phyloP scores from a whole-genome alignment of 495 filamentous ascomycete genomes.

The Acidomyces sp. region DNA sequence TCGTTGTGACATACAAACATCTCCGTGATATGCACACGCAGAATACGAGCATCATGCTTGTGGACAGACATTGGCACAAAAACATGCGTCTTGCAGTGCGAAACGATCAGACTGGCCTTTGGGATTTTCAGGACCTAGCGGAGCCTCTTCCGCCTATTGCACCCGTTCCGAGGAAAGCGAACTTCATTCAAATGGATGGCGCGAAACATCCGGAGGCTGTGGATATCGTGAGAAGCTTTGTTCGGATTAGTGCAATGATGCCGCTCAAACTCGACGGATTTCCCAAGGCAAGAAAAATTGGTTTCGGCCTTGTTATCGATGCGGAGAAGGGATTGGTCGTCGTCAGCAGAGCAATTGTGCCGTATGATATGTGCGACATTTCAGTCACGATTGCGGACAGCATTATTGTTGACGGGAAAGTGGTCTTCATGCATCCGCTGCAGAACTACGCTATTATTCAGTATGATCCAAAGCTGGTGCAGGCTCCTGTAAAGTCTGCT shows the following conservation, averaged over 20 bases:
- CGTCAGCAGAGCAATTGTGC: conserved; percentile 83
- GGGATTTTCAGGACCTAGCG: conserved; percentile 83
- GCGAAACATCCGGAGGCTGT: conserved; percentile 80
- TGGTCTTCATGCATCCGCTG: conserved; percentile 93
- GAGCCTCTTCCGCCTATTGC: conserved; percentile 62
- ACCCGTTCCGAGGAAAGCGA: conserved; percentile 60
- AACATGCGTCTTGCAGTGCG: conserved; percentile 89
- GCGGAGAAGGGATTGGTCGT: conserved; percentile 90
- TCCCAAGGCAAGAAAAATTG: conserved; percentile 80
- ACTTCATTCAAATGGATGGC: conserved; percentile 82
- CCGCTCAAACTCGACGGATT: conserved; percentile 94
- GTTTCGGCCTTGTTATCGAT: conserved; percentile 90
- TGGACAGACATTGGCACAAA: conserved; percentile 88
- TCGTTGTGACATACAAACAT: conserved; percentile 92
- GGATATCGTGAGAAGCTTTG: conserved; percentile 87
- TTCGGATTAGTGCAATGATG: conserved; percentile 81
- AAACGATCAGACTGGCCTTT: conserved; percentile 80
- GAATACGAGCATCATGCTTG: conserved; percentile 78
- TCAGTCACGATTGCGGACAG: conserved; percentile 90
- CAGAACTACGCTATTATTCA: conserved; percentile 95
- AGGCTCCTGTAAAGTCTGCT: conserved; percentile 84
- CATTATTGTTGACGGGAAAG: conserved; percentile 82
- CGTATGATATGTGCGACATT: conserved; percentile 94
- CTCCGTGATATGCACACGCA: conserved; percentile 88
- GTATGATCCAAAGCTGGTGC: conserved; percentile 84